Base-by-base conservation (phyloP, 2,329 filamentous ascomycete genomes). In the Fusarium brevicatenulatum region DNA sequence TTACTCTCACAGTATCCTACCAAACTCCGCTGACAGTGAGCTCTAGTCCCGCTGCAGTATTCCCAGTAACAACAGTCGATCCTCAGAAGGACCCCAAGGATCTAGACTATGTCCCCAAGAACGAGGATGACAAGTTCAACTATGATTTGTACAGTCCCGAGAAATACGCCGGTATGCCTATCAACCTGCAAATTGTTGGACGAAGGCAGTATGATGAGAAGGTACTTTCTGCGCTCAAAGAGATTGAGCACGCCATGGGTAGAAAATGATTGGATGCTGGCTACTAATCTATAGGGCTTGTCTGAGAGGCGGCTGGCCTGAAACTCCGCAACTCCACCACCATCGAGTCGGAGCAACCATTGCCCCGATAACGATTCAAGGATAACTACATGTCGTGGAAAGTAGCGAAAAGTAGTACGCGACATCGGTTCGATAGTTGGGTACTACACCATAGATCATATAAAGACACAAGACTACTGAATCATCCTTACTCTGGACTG, bases 11-110 rank as follows among this genome's bases (percentile, higher is more conserved):
- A 4, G 6, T 9, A 10, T 21, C 15, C 18, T 1, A 2, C 15
- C 5, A 19, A 28, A 25, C 7, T 25, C 30, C 1, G 4, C 63
- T 67, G 13, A 67, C 46, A 7, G 1, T 13, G 3, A 28, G 1
- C 12, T 7, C 13, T 6, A 67, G 64, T 78, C 89, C 91, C 1
- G 86, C 85, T 15, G 79, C 88, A 5, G 85, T 90, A 0, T 91
- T 93, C 76, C 91, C 91, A 0, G 88, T 87, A 2, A 80, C 79
- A 8, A 77, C 68, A 4, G 79, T 80, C 5, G 75, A 79, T 36
- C 73, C 76, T 0, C 21, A 54, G 13, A 77, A 75, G 47, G 79
- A 81, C n/a, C 36, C 44, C 18, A 76, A 76, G 55, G 71, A 80
- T 16, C 12, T 52, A 3, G 21, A 37, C 4, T 80, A 80, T 28